phyloP scores from a whole-genome alignment of 2,329 filamentous ascomycete species.

The Pyricularia sp. region DNA sequence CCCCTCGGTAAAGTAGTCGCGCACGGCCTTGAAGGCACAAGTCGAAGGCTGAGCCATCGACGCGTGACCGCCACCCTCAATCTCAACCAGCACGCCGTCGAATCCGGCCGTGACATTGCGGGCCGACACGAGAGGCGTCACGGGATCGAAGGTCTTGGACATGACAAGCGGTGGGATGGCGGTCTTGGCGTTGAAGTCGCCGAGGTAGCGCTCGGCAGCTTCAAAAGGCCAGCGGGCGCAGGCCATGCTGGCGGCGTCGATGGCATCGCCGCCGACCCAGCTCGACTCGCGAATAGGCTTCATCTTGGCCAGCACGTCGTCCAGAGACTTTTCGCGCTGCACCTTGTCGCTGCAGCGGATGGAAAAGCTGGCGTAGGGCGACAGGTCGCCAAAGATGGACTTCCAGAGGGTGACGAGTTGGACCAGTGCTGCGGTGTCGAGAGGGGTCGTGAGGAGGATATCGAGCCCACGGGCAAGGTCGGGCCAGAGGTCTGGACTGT shows the following conservation, averaged over 20 bases:
- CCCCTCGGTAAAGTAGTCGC: slow-evolving; percentile 23
- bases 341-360: slow-evolving; percentile 11
- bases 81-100: slow-evolving; percentile 17
- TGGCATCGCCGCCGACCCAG: slow-evolving; percentile 11
- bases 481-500: slow-evolving; percentile 8
- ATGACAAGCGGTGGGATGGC: slow-evolving; percentile 18
- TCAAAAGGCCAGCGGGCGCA: slow-evolving; percentile 19
- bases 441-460: slow-evolving; percentile 4
- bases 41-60: slow-evolving; percentile 15
- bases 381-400: neutral
- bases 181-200: slow-evolving; percentile 15
- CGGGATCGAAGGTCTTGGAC: slow-evolving; percentile 19
- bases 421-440: neutral
- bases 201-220: slow-evolving; percentile 16
- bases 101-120: slow-evolving; percentile 17
- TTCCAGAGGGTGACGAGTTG: neutral
- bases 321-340: slow-evolving; percentile 2
- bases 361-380: neutral
- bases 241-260: slow-evolving; percentile 9
- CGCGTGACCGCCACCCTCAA: slow-evolving; percentile 13
- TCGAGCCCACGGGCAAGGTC: slow-evolving; percentile 6
- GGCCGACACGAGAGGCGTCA: slow-evolving; percentile 20
- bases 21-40: slow-evolving; percentile 19
- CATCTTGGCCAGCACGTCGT: slow-evolving; percentile 7
- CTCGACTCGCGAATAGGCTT: slow-evolving; percentile 10